Evolutionary conservation across 352 stramenopile genomes (phyloP), one percentile per base, ranked within the genome.

Genomic region (Globisporangium cederbergense): DNA sequence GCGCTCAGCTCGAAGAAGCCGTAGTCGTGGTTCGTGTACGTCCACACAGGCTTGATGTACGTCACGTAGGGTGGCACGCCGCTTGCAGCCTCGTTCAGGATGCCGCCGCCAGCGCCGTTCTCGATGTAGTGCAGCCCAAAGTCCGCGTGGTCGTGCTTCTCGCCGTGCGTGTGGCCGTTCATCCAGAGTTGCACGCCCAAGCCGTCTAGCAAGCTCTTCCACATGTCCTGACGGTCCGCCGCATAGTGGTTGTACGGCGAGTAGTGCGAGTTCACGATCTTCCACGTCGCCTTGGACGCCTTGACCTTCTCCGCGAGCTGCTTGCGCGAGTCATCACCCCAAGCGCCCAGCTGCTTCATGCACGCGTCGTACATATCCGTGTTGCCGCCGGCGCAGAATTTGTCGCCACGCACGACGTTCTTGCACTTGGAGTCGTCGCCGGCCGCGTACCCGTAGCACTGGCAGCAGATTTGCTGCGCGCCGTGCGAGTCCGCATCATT

Each of bases 201-300:
- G 43, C 73, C 76, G 7, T 83, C 49, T 10, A 91, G 71, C 10
- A 84, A 66, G 4, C 79, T 63, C 18, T 83, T 81, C 86, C 86
- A 95, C 58, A 74, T 80, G 30, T 86, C 73, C 74, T 84, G 83
- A 34, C 76, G 74, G 4, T 61, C 45, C 25, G 80, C 72, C 18
- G 82, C 74, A 62, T 89, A 89, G 73, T 95, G 86, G 58, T 83
- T 76, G 58, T 90, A 87, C 3, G 86, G 83, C 3, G 72, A 88
- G 74, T 95, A 95, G 72, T 93, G 86, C 43, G 75, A 86, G 68
- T 95, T 95, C 52, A 95, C 81, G 43, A 95, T 83, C 72, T 95
- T 95, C 81, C 85, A 95, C 43, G 83, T 88, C 2, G 86, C 86
- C 16, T 60, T 92, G 5, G 84, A 93, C 47, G 74, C 67, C 11